phyloP scores from a whole-genome alignment of 768 basidiomycete species.

The Dendrothele bispora region DNA sequence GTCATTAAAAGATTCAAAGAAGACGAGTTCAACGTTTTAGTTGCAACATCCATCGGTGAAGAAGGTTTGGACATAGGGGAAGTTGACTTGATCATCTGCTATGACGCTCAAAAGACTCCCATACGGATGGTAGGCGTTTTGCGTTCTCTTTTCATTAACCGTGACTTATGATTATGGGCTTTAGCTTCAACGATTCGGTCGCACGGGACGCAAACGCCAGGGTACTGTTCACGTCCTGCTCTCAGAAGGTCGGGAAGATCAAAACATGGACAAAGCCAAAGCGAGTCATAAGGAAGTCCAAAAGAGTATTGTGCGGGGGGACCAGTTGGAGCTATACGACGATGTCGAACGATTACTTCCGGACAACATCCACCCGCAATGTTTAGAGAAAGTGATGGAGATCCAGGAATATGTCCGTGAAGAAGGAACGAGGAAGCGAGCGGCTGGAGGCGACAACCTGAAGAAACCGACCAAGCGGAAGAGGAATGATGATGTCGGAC shows the following conservation, averaged over 20 bases:
- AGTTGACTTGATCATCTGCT: conserved; percentile 93
- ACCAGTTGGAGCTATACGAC: conserved; percentile 87
- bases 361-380: conserved; percentile 70
- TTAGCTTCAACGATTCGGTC: conserved; percentile 92
- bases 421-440: conserved; percentile 36
- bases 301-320: conserved; percentile 80
- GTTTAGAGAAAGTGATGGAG: conserved; percentile 80
- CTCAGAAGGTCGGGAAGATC: conserved; percentile 87
- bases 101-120: conserved; percentile 94
- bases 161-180: conserved; percentile 5
- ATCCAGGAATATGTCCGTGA: conserved; percentile 71
- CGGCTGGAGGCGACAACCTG: conserved; percentile 28
- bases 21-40: conserved; percentile 88
- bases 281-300: conserved; percentile 87
- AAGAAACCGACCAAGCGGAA: conserved; percentile 59
- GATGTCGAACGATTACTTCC: conserved; percentile 90
- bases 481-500: conserved; percentile 60
- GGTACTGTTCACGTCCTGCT: conserved; percentile 91
- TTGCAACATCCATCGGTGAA: conserved; percentile 96
- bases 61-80: conserved; percentile 99
- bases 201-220: conserved; percentile 90
- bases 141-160: neutral
- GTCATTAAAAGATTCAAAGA: conserved; percentile 84
- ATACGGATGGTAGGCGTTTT: conserved; percentile 86
- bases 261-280: conserved; percentile 87